Evolutionary conservation across 768 basidiomycete species (phyloP).

Genomic region (Boletus pseudopeckii): DNA sequence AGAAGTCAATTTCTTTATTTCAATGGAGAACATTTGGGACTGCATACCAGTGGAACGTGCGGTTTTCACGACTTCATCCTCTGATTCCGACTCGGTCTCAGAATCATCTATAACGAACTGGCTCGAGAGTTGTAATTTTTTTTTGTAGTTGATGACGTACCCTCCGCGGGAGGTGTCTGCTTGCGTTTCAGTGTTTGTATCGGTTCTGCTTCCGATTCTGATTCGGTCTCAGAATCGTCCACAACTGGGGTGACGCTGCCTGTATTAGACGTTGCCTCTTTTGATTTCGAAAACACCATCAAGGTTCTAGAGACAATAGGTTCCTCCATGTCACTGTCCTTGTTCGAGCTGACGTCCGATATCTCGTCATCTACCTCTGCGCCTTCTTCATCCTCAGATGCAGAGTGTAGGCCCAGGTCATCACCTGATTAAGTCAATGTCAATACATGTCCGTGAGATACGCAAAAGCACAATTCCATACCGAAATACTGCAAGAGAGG

Average conservation of each 20-base stretch:
- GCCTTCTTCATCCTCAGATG: conserved; percentile 39
- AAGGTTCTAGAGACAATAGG: conserved; percentile 25
- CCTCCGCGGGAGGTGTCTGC: conserved; percentile 10
- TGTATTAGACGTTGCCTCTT: conserved; percentile 1
- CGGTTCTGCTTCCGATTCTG: conserved; percentile 28
- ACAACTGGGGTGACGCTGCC: not conserved
- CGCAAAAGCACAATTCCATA: conserved; percentile 14
- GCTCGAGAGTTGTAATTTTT: not conserved
- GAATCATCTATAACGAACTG: conserved; percentile 33
- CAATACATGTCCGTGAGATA: not conserved
- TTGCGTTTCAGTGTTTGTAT: conserved; percentile 17
- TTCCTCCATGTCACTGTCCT: conserved; percentile 24
- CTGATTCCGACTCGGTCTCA: conserved; percentile 47
- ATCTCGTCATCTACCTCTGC: conserved; percentile 21
- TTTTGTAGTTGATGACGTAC: conserved; percentile 9
- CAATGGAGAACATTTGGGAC: conserved; percentile 12
- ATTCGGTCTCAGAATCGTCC: conserved; percentile 33
- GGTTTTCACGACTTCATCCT: conserved; percentile 15
- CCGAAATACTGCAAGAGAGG: conserved; percentile 51
- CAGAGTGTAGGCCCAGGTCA: conserved; percentile 50
- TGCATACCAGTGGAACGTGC: conserved; percentile 10
- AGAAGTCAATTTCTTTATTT: not conserved
- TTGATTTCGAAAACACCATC: conserved; percentile 6
- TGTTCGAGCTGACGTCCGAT: conserved; percentile 15
- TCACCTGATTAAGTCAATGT: conserved; percentile 26